Base-by-base conservation (phyloP, 2,329 filamentous ascomycete species). In the Colletotrichum echinochloae region DNA sequence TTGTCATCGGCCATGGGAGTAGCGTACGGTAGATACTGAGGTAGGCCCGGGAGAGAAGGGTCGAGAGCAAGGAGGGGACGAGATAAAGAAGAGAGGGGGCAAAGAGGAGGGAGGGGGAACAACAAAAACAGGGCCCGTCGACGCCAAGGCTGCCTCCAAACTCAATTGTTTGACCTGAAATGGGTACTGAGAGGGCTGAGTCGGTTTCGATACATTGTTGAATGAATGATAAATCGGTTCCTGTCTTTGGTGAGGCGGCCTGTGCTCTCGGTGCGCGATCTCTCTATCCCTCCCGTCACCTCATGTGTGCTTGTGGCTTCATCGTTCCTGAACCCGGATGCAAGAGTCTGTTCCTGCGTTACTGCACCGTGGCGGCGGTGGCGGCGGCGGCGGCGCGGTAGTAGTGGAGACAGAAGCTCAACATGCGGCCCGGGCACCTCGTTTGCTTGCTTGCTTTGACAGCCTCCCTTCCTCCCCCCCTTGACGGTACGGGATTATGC, bases 371-470 rank as follows among this genome's bases (percentile, higher is more conserved):
- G 56, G 37, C 26, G 44, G 23, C 51, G 65, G 39, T 54, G 57
- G 44, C 28, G 49, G 49, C 39, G 56, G 37, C 18, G 44, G 26
- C 51, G 65, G 41, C 60, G 52, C 54, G 57, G 68, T 37, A 20
- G 33, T 30, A 60, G 51, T 61, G 46, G 54, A 44, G 26, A 44
- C 35, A 46, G 60, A 70, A 46, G 65, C 60, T 70, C 60, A 39
- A 71, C 20, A 60, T 65, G 69, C 55, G 69, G 60, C 66, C 65
- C 60, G 65, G 65, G 69, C 66, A 65, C 69, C 41, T 70, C 56
- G 65, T 71, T 65, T 71, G 69, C 30, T 71, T 71, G 69, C 37
- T 65, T 63, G 59, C 39, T 23, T n/a, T 64, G 65, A 60, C 68
- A 59, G 52, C 52, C 44, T 67, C 48, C 26, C 55, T 66, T 48